A percentile compares a stretch with the other conserved stretches of the same genome.
These are phyloP conservation scores for Arthrinium puccinioides DNA, from an alignment of 2,329 filamentous ascomycete genomes.

Conservation along the genomic window DNA sequence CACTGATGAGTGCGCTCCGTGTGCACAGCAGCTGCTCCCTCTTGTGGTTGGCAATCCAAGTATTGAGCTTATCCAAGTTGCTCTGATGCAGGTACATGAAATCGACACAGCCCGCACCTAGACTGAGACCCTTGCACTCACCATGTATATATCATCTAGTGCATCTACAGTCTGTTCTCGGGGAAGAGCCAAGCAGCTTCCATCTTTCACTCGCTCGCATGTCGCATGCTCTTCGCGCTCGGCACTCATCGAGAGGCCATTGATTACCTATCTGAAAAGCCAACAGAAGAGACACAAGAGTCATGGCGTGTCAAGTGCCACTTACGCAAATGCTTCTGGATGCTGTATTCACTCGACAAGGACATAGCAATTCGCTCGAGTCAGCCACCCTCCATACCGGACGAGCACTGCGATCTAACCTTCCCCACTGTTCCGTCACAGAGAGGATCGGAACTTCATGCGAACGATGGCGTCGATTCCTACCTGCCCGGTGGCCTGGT, in stretches of 20 bases:
- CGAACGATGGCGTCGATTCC: slow-evolving; percentile 13
- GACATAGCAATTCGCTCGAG: slow-evolving; percentile 47
- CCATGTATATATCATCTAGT: slow-evolving; percentile 14
- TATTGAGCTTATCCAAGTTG: slow-evolving; percentile 35
- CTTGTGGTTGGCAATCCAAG: slow-evolving; percentile 32
- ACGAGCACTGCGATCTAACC: slow-evolving; percentile 45
- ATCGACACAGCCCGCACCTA: not conserved
- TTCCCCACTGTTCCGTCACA: slow-evolving; percentile 34
- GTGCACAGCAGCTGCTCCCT: slow-evolving; percentile 33
- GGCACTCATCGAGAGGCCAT: slow-evolving; percentile 32
- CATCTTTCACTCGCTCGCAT: slow-evolving; percentile 36
- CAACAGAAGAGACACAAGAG: not conserved
- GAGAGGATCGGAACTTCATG: slow-evolving; percentile 14
- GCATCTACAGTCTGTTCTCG: slow-evolving; percentile 33
- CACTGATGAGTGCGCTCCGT: slow-evolving; percentile 29
- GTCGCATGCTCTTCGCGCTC: slow-evolving; percentile 40
- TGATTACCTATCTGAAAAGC: slow-evolving; percentile 1
- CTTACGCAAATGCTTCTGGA: slow-evolving; percentile 42
- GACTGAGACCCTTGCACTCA: not conserved
- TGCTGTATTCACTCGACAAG: slow-evolving; percentile 47
- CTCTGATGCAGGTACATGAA: slow-evolving; percentile 40
- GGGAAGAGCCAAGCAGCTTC: slow-evolving; percentile 38
- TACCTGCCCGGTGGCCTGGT: slow-evolving; percentile 40
- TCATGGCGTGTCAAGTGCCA: slow-evolving; percentile 22
- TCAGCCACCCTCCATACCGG: slow-evolving; percentile 41